A percentile compares a stretch with the other conserved stretches of the same genome.
Evolutionary conservation across 352 stramenopile species (phyloP).

Genomic region (Phytophthora syringae): DNA sequence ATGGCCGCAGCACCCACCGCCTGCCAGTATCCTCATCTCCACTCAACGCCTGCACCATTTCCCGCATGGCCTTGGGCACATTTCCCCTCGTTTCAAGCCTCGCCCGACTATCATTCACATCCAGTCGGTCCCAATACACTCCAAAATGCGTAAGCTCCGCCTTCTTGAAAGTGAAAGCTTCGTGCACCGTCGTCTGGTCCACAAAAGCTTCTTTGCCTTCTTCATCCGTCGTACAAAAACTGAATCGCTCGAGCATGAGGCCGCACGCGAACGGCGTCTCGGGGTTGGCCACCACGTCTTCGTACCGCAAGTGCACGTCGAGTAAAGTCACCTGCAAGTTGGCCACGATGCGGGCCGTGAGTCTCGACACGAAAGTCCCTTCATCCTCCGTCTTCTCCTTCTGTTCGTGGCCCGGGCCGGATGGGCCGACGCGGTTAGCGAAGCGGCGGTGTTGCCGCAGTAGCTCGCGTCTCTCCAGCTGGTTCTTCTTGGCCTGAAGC

Average conservation of each 20-base stretch:
- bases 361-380: slow-evolving; percentile 78
- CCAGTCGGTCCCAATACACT: slow-evolving; percentile 77
- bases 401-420: slow-evolving; percentile 17
- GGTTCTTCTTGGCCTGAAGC: slow-evolving; percentile 60
- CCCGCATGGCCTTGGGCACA: slow-evolving; percentile 49
- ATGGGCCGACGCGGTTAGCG: slow-evolving; percentile 47
- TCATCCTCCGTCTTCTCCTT: slow-evolving; percentile 61
- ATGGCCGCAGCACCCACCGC: slow-evolving; percentile 62
- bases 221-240: slow-evolving; percentile 77
- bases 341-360: slow-evolving; percentile 80
- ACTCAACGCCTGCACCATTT: slow-evolving; percentile 54
- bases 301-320: slow-evolving; percentile 79
- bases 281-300: slow-evolving; percentile 72
- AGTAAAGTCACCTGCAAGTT: slow-evolving; percentile 82
- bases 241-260: slow-evolving; percentile 69
- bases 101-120: slow-evolving; percentile 13
- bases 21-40: slow-evolving; percentile 3
- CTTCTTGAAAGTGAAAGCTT: slow-evolving; percentile 69
- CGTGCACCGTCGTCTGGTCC: slow-evolving; percentile 49
- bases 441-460: slow-evolving; percentile 75
- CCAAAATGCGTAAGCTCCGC: slow-evolving; percentile 54
- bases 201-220: slow-evolving; percentile 74
- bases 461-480: slow-evolving; percentile 73
- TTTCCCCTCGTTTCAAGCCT: slow-evolving; percentile 48
- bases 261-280: slow-evolving; percentile 74